Evolutionary conservation across 2,329 filamentous ascomycete species (phyloP).

Genomic region (Penicillium decumbens): DNA sequence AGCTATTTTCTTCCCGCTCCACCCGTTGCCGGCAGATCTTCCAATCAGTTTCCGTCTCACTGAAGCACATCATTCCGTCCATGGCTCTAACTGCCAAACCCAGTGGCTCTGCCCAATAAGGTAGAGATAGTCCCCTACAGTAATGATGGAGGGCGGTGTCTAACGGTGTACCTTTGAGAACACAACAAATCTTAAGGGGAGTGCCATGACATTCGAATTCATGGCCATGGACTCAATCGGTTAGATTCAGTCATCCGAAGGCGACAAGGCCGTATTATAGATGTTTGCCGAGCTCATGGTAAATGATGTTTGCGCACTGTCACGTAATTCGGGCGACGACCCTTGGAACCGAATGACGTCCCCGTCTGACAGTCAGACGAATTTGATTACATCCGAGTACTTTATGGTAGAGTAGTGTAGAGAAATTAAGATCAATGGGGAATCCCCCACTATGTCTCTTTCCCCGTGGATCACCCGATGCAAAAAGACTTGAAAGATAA

Average conservation of each 20-base stretch:
- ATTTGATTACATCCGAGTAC: not conserved
- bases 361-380: slow-evolving; percentile 5
- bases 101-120: slow-evolving; percentile 22
- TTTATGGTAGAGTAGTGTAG: not conserved
- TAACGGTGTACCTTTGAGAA: not conserved
- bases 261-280: not conserved
- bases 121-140: slow-evolving; percentile 16
- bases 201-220: too few relatives aligned
- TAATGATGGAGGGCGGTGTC: not conserved
- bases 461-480: slow-evolving; percentile 1
- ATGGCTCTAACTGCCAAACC: slow-evolving; percentile 25
- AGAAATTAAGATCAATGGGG: slow-evolving; percentile 1
- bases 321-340: slow-evolving; percentile 1
- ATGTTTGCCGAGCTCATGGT: slow-evolving; percentile 1
- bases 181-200: not conserved
- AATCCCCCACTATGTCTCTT: not conserved
- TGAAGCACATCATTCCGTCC: slow-evolving; percentile 30
- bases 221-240: not conserved
- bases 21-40: not conserved
- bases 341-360: slow-evolving; percentile 10
- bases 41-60: slow-evolving; percentile 20
- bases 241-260: not conserved
- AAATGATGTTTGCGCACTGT: slow-evolving; percentile 7
- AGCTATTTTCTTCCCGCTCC: not conserved
- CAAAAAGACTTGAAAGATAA: not conserved